These are phyloP conservation scores for Prinsepia uniflora DNA, from an alignment of 306 rosid genomes.

Conservation along the genomic window DNA sequence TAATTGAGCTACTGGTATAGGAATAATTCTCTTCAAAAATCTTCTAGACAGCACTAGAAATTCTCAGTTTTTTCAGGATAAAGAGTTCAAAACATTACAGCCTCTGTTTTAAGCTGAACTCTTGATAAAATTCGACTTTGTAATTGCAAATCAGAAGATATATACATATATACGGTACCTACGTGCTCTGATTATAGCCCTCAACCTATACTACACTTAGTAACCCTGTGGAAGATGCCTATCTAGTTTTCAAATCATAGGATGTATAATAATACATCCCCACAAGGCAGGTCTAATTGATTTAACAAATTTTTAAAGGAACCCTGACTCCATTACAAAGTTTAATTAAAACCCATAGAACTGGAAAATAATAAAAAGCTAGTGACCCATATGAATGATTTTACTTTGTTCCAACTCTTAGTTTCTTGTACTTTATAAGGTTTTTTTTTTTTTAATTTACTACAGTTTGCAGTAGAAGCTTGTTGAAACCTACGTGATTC, in stretches of 20 bases:
- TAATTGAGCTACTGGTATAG: neutral
- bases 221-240: neutral
- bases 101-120: neutral
- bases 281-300: neutral
- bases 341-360: neutral
- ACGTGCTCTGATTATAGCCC: neutral
- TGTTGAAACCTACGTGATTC: neutral
- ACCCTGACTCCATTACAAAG: neutral
- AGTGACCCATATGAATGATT: neutral
- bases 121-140: neutral
- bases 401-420: slow-evolving; percentile 5
- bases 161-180: neutral
- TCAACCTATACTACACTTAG: neutral
- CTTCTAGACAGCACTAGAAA: neutral
- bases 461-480: neutral
- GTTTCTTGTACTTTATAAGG: slow-evolving; percentile 1
- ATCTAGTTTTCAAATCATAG: neutral
- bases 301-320: neutral
- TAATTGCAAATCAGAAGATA: neutral
- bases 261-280: neutral
- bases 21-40: neutral
- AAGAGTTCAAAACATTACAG: slow-evolving; percentile 1
- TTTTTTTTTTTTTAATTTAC: neutral
- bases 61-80: neutral
- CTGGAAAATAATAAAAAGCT: neutral